A percentile compares a stretch with the other conserved stretches of the same genome.
phyloP scores from a whole-genome alignment of 2,329 filamentous ascomycete species.

The Aspergillus floridensis region DNA sequence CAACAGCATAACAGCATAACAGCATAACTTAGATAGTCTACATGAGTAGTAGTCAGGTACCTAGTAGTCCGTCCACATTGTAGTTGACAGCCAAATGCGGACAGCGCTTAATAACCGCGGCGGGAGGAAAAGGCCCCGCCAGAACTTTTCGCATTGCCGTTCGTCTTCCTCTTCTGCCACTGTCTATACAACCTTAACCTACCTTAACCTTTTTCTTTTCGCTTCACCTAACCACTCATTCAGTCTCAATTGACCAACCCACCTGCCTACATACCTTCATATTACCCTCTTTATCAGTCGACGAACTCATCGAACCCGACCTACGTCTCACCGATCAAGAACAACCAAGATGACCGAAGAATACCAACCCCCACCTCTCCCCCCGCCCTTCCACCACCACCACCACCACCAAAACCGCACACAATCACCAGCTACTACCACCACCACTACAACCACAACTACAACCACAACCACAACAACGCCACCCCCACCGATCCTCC shows the following conservation, averaged over 20 bases:
- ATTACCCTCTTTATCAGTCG: background rate
- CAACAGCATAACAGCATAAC: too few relatives aligned
- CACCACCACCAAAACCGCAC: slow-evolving; percentile 11
- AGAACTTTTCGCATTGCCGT: background rate
- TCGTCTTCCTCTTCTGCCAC: background rate
- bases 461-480: slow-evolving; percentile 29
- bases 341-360: background rate
- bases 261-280: background rate
- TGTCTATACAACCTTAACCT: background rate
- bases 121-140: background rate
- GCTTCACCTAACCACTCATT: background rate
- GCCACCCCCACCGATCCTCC: slow-evolving; percentile 63
- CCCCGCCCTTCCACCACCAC: slow-evolving; percentile 59
- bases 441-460: background rate
- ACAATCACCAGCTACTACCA: background rate
- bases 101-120: too few relatives aligned
- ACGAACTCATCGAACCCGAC: background rate
- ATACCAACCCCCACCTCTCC: slow-evolving; percentile 45
- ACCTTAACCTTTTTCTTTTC: background rate
- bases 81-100: too few relatives aligned
- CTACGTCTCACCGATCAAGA: background rate
- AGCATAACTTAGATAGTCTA: too few relatives aligned
- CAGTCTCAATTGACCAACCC: background rate
- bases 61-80: too few relatives aligned
- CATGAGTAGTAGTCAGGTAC: too few relatives aligned